These are phyloP conservation scores for Angomonas desouzai DNA, from an alignment of 208 protist genomes.

Conservation along the genomic window DNA sequence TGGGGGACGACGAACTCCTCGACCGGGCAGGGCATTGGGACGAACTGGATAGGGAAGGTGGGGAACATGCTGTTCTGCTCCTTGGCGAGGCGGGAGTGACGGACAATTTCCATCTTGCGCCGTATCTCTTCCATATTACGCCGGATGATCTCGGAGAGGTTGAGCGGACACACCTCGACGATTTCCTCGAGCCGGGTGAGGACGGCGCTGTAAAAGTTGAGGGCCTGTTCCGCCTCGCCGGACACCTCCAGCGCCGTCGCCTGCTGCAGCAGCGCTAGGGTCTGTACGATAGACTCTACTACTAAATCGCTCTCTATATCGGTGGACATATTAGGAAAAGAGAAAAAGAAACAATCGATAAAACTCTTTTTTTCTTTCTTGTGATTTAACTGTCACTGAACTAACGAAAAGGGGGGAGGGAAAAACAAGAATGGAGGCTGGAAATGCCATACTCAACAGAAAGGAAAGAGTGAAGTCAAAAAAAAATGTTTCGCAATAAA, in stretches of 20 bases:
- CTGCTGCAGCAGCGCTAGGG: constrained; percentile 71
- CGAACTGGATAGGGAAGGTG: constrained; percentile 60
- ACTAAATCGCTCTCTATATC: constrained; percentile 6
- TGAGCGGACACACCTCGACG: constrained; percentile 30
- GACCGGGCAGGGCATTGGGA: constrained; percentile 43
- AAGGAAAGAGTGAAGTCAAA: constrained; percentile 14
- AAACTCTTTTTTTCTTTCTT: neutral
- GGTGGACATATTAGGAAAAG: neutral
- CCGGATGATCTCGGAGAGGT: constrained; percentile 44
- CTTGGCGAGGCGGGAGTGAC: constrained; percentile 27
- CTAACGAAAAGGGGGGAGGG: constrained; percentile 14
- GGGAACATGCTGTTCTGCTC: constrained; percentile 49
- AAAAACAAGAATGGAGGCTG: neutral
- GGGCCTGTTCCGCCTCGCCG: constrained; percentile 44
- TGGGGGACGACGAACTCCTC: constrained; percentile 58
- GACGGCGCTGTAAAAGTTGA: constrained; percentile 66
- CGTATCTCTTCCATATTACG: constrained; percentile 58
- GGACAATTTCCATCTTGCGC: constrained; percentile 56
- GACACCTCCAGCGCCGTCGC: constrained; percentile 58
- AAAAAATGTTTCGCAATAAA: constrained; percentile 4
- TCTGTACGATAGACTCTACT: constrained; percentile 54
- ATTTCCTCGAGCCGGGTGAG: constrained; percentile 48
- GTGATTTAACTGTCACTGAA: no score
- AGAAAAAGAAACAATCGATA: constrained; percentile 15
- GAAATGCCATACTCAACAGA: constrained; percentile 7